Evolutionary conservation across 1,284 basidiomycete genomes (phyloP), one percentile per base, ranked within the genome.

Genomic region (Ustilago trichophora): DNA sequence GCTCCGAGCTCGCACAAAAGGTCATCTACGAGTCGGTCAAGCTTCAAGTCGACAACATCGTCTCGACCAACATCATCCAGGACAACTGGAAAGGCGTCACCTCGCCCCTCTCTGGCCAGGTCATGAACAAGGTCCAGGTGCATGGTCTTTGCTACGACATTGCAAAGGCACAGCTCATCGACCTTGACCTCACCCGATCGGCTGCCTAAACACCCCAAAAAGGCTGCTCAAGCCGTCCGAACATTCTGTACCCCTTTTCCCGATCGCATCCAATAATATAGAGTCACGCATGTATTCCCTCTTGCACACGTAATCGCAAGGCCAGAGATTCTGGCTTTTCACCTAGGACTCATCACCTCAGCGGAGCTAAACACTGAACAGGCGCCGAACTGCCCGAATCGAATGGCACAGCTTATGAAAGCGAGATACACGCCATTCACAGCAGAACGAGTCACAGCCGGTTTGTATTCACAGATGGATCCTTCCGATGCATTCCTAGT

Each of bases 41-140:
- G 72, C 79, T 81, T 53, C 90, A 91, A 54, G 91, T 97, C 16
- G 83, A 85, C 59, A 90, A 90, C 78, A 84, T 96, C 22, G 86
- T 86, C 58, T 83, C 86, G 50, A 85, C 87, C 19, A 84, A 87
- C 32, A 85, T 88, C 4, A 86, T 97, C 45, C 80, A 83, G 70
- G 81, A 86, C 49, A 91, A 90, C 35, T 95, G 92, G 92, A 85
- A 84, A 32, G 87, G 87, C 26, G 88, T 87, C 81, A 83, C 85
- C n/a, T 69, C 80, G 32, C 75, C 76, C 5, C 53, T 80, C 32
- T 71, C 55, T 24, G 73, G 72, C 35, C 59, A 75, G 35, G 76
- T 80, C 5, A 78, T 73, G 72, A 67, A 72, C 38, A 76, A 73
- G 66, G 70, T 78, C 19, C 54, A 47, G 34, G 54, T 78, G 3